Evolutionary conservation across 495 filamentous ascomycete genomes (phyloP), one percentile per base, ranked within the genome.

Genomic region (Lindgomyces ingoldianus): DNA sequence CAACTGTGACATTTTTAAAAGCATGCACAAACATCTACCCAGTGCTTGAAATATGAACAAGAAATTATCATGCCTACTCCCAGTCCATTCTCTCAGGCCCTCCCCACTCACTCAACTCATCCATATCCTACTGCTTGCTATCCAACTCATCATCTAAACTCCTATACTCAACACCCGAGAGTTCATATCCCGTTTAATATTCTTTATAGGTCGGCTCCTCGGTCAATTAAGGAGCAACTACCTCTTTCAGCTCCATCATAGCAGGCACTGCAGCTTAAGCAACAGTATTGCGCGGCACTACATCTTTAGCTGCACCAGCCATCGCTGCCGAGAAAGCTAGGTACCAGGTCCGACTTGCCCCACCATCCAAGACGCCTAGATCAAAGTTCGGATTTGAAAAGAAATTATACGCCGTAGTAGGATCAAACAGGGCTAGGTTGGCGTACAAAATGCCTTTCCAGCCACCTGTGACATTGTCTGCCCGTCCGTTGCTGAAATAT

Each of bases 301-400:
- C n/a, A n/a, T n/a, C n/a, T n/a, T n/a, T n/a, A n/a, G n/a, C 44
- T 47, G 19, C 44, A 41, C 66, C 69, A 4, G 47, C 56, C 67
- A 77, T 61, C 79, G 83, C 85, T 48, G 91, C 93, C 62, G 87
- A 80, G 76, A 85, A 91, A 16, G 89, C 89, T 73, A 97, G 73
- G 81, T 93, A 96, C 92, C 93, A 97, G 41, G 90, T 92, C 71
- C 86, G 79, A 69, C 87, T 89, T 4, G 91, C 91, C 10, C 94
- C 94, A 0, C 91, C 91, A 74, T 96, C 95, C 58, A 97, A 75
- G 10, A 57, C n/a, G 70, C 75, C 18, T n/a, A 77, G 76, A 72
- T 92, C 76, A 66, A 96, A 96, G 57, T 82, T 74, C 4, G 72
- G 53, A 54, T 83, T 72, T 1, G 80, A 78, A 66, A 98, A 98